These are phyloP conservation scores for Tricholoma sp. DNA, from an alignment of 768 basidiomycete species.

Conservation along the genomic window DNA sequence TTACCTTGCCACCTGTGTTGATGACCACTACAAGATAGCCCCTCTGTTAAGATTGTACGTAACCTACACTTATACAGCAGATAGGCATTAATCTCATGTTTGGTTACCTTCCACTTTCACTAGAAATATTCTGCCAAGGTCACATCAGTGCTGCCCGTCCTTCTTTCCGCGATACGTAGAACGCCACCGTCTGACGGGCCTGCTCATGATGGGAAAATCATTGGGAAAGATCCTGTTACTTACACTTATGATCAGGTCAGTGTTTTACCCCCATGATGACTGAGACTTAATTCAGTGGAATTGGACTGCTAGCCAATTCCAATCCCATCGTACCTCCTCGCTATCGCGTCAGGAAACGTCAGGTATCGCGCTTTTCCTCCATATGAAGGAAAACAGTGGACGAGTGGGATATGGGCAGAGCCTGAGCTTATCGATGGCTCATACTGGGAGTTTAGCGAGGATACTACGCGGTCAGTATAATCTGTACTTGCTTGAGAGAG, in stretches of 20 bases:
- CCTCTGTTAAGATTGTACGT: constrained; percentile 77
- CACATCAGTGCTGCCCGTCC: constrained; percentile 72
- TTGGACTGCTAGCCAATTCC: constrained; percentile 54
- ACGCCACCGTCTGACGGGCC: constrained; percentile 71
- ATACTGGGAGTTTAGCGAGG: constrained; percentile 85
- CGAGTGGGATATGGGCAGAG: constrained; percentile 87
- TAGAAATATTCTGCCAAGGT: constrained; percentile 86
- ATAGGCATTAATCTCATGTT: background rate
- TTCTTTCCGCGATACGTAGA: constrained; percentile 78
- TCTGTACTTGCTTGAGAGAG: background rate
- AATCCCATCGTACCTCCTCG: constrained; percentile 90
- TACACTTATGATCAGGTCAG: constrained; percentile 78
- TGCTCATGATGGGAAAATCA: constrained; percentile 64
- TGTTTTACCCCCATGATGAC: background rate
- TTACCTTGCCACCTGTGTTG: background rate
- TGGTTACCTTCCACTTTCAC: background rate
- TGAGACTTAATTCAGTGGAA: background rate
- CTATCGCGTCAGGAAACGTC: constrained; percentile 84
- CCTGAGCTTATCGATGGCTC: constrained; percentile 73
- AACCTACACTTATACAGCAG: background rate
- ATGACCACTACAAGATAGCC: constrained; percentile 52
- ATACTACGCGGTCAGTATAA: constrained; percentile 62
- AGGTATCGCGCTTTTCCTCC: constrained; percentile 62
- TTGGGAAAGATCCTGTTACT: constrained; percentile 69
- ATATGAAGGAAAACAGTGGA: constrained; percentile 67